A percentile compares a stretch with the other conserved stretches of the same genome.
Evolutionary conservation across 345 rosid genomes (phyloP).

Genomic region (Citropsis articulata): DNA sequence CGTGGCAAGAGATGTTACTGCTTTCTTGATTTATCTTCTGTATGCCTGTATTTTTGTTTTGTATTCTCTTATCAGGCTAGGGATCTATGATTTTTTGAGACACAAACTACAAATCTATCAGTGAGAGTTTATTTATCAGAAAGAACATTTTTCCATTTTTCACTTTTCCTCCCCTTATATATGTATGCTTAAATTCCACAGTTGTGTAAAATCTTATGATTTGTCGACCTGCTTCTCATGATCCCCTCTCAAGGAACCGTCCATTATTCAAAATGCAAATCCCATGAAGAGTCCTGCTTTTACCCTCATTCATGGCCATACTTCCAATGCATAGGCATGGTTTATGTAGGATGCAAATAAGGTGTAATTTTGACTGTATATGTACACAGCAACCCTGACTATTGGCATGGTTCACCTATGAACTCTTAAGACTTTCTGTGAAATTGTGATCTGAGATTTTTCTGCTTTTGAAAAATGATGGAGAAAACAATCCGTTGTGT

Average conservation of each 20-base stretch:
- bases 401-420: neutral
- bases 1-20: neutral
- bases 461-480: neutral
- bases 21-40: neutral
- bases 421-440: neutral
- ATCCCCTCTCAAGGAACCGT: too few relatives aligned
- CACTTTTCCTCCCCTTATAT: too few relatives aligned
- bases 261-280: too few relatives aligned
- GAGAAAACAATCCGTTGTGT: neutral
- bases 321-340: neutral
- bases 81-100: neutral
- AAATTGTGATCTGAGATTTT: neutral
- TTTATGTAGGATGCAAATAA: neutral
- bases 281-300: neutral
- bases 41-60: neutral
- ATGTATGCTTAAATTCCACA: neutral
- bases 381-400: neutral
- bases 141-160: neutral
- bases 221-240: too few relatives aligned
- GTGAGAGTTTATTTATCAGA: neutral
- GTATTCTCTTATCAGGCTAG: neutral
- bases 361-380: neutral
- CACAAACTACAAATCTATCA: neutral
- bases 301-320: neutral
- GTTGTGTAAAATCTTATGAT: too few relatives aligned